Evolutionary conservation across 768 basidiomycete species (phyloP), one percentile per base, ranked within the genome.

Genomic region (Chalciporus sphaerocephalus): DNA sequence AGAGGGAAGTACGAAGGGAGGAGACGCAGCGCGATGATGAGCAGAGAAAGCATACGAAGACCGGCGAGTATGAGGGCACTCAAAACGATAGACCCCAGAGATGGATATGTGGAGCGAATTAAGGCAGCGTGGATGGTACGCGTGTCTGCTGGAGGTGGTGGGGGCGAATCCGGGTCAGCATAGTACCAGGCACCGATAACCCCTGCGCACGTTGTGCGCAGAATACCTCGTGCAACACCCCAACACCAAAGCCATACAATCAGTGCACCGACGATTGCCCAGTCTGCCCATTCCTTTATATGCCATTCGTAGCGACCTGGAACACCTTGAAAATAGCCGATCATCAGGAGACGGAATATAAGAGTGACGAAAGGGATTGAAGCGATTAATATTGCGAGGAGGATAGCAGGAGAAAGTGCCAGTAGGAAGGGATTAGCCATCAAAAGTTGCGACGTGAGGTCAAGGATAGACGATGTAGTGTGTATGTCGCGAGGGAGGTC

Each of bases 101-200:
- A 92, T 1, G 89, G 84, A 5, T 86, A 84, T 1, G 84, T 83
- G 0, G 93, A 80, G 1, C 94, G 85, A 35, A 79, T 75, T 38
- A 93, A 69, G 1, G 90, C 87, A 2, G 84, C 80, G 45, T 88
- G 86, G 17, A 91, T 85, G 1, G 79, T 77, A 52, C 84, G 85
- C 13, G 84, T 88, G 21, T 82, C 82, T 17, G 66, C 71, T 16
- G 79, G 69, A 16, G 62, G 67, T 5, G 71, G 76, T 4, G 68
- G 66, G 2, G 74, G 52, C 40, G 58, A 46, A 20, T 49, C 41
- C 16, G 51, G 54, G 25, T 80, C 72, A 22, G 78, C 62, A 66
- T 91, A 95, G 61, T 95, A 96, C 93, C 93, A 97, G 36, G 85
- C 83, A 2, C 92, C 93, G 25, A 97, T 79, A 4, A 93, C 88